A percentile compares a stretch with the other conserved stretches of the same genome.
phyloP scores from a whole-genome alignment of 1,139 yeast species.

The Taiozyma sp. region DNA sequence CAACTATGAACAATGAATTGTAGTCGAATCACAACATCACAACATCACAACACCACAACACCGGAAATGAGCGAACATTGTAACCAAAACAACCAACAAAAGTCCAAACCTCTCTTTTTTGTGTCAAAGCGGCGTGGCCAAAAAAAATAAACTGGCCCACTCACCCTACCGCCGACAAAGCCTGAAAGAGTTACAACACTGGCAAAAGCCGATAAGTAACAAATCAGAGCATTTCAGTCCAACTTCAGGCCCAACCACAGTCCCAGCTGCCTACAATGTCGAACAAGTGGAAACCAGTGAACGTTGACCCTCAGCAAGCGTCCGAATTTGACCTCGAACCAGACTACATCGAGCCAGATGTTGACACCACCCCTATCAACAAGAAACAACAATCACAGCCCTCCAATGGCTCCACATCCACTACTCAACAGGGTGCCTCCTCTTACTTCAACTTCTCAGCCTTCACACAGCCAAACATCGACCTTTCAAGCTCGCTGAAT shows the following conservation, averaged over 20 bases:
- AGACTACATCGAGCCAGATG: conserved; percentile 27
- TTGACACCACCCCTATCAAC: conserved; percentile 7
- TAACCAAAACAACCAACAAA: too few species aligned
- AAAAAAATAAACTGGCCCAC: too few species aligned
- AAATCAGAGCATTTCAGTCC: neutral
- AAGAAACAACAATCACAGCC: conserved; percentile 4
- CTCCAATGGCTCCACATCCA: conserved; percentile 4
- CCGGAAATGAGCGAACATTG: too few species aligned
- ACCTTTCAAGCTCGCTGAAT: conserved; percentile 18
- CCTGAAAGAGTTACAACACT: too few species aligned
- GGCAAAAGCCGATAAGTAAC: neutral
- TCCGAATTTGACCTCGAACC: conserved; percentile 33
- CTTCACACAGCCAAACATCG: conserved; percentile 21
- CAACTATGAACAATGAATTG: too few species aligned
- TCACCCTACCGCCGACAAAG: too few species aligned
- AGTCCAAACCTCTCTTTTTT: too few species aligned
- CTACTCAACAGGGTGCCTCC: conserved; percentile 6
- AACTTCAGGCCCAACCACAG: neutral
- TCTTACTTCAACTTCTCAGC: conserved; percentile 23
- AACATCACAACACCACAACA: too few species aligned
- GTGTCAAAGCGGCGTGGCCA: too few species aligned
- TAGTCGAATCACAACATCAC: too few species aligned
- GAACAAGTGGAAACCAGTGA: conserved; percentile 23
- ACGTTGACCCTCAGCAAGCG: conserved; percentile 25
- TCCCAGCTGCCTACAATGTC: conserved; percentile 10